phyloP scores from a whole-genome alignment of 805 yeast genomes.

The Blastobotrys americana region DNA sequence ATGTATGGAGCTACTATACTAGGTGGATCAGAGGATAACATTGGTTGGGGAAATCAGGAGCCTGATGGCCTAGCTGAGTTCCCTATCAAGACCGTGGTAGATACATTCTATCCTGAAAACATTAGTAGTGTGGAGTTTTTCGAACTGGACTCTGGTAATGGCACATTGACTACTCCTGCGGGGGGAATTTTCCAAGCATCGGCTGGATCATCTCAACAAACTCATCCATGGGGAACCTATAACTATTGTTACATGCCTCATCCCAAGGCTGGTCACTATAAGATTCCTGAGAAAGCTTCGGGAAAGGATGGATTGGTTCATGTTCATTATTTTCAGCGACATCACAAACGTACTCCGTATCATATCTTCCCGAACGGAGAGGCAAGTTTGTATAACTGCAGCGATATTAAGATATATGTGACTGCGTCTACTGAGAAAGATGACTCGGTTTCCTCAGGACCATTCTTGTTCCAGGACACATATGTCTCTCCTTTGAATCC shows the following conservation, averaged over 20 bases:
- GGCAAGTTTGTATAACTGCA: slow-evolving; percentile 25
- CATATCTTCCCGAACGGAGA: slow-evolving; percentile 33
- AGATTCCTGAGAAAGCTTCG: slow-evolving; percentile 13
- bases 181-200: background rate
- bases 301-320: slow-evolving; percentile 25
- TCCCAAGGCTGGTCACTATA: slow-evolving; percentile 30
- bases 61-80: background rate
- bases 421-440: slow-evolving; percentile 23
- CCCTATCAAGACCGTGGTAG: background rate
- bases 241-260: slow-evolving; percentile 44
- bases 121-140: background rate
- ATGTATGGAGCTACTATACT: background rate
- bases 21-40: background rate
- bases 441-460: slow-evolving; percentile 10
- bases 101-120: background rate
- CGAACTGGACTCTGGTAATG: no score
- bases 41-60: background rate
- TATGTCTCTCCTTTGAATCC: slow-evolving; percentile 29
- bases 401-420: slow-evolving; percentile 25
- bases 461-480: slow-evolving; percentile 18
- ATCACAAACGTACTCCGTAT: slow-evolving; percentile 40
- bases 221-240: slow-evolving; percentile 26
- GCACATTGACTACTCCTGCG: background rate
- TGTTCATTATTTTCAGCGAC: slow-evolving; percentile 39
- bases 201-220: no score